phyloP scores from a whole-genome alignment of 257 asterid genomes.

The Rauvolfia tetraphylla region DNA sequence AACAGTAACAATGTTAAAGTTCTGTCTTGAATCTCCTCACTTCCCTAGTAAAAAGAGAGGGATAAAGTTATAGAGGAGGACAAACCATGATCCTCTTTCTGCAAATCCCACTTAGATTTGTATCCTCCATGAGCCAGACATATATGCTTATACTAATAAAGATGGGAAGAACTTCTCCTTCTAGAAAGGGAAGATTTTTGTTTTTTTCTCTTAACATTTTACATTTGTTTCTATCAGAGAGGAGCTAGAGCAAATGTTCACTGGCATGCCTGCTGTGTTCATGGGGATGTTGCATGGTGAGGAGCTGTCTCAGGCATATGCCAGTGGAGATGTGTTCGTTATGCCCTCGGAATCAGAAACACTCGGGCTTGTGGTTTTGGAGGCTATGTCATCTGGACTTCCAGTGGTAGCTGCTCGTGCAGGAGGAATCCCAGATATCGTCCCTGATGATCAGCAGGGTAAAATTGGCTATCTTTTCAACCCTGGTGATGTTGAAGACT shows the following conservation, averaged over 20 bases:
- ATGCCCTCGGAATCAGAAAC: constrained; percentile 99
- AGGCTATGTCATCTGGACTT: constrained; percentile 97
- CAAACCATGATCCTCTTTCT: neutral
- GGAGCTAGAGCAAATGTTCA: constrained; percentile 76
- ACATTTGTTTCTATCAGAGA: constrained; percentile 34
- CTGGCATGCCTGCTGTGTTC: constrained; percentile 75
- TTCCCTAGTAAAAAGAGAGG: neutral
- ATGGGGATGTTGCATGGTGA: constrained; percentile 91
- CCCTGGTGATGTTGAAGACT: constrained; percentile 90
- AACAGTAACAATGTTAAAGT: neutral
- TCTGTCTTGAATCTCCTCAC: too few species aligned
- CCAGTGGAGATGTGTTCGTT: constrained; percentile 84
- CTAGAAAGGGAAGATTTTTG: neutral
- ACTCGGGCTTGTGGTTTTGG: constrained; percentile 81
- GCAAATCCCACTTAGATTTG: neutral
- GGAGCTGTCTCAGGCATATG: constrained; percentile 93
- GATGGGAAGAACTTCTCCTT: neutral
- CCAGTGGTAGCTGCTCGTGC: constrained; percentile 98
- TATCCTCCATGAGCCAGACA: neutral
- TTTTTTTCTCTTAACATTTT: too few species aligned
- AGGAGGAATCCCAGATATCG: constrained; percentile 89
- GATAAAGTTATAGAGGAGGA: neutral
- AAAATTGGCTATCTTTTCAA: constrained; percentile 67
- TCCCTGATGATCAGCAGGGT: constrained; percentile 84
- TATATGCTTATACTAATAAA: neutral